Evolutionary conservation across 1,284 basidiomycete genomes (phyloP).

Genomic region (Sphaerobolus stellatus): DNA sequence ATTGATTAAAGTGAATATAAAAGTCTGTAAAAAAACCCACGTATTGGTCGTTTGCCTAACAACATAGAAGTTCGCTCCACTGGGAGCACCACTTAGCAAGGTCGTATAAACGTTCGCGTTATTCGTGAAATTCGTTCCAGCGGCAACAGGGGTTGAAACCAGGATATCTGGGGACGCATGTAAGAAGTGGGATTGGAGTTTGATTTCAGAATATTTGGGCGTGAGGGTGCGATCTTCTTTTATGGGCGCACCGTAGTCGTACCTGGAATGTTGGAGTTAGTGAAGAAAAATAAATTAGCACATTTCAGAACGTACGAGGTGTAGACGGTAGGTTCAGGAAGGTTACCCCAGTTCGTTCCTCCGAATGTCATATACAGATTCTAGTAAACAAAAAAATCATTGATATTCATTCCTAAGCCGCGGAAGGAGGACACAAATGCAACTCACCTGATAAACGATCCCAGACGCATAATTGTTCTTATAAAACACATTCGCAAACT

Average conservation of each 20-base stretch:
- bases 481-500: constrained; percentile 14
- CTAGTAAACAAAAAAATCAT: too few relatives aligned
- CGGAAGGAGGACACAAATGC: background rate
- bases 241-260: background rate
- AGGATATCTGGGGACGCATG: background rate
- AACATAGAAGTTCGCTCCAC: background rate
- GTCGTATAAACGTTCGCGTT: background rate
- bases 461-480: constrained; percentile 1
- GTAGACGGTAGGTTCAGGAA: constrained; percentile 41
- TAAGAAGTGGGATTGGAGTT: background rate
- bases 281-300: background rate
- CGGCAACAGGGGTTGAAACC: background rate
- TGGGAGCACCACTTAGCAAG: background rate
- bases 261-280: background rate
- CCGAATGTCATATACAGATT: constrained; percentile 47
- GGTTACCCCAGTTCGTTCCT: constrained; percentile 49
- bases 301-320: constrained; percentile 38
- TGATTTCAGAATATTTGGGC: background rate
- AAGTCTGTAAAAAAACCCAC: background rate
- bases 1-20: constrained; percentile 1
- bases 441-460: background rate
- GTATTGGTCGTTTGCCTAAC: background rate
- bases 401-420: too few relatives aligned
- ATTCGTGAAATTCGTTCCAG: background rate
- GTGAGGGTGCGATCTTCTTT: background rate